Base-by-base conservation (phyloP, 1,139 yeast genomes). In the Sugiyamaella paludigena region DNA sequence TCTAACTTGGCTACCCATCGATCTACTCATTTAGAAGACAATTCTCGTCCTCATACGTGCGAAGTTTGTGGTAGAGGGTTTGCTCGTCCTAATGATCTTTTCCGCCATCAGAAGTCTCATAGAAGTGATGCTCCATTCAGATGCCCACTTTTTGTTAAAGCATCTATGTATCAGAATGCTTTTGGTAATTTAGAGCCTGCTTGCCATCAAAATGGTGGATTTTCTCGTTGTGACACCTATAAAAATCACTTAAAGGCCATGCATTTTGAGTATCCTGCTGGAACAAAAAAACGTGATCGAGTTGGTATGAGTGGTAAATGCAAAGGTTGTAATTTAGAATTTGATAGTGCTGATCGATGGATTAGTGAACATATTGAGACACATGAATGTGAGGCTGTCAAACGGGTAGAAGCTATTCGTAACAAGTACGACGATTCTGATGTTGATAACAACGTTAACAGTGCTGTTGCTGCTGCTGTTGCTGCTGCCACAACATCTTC, bases 181-280 rank as follows among this genome's bases (percentile, higher is more conserved):
- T 40, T 35, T 31, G 48, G 41, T 33, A 44, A 16, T 40, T 49
- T 48, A 9, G 59, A 55, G 50, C 59, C 53, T 34, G 54, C 61
- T 7, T 87, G 96, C 63, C 96, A 89, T 65, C 79, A 79, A 52
- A 81, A 87, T 4, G 96, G 96, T 6, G 82, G 85, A 35, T 89
- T 89, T 61, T 80, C 89, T 15, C 76, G 97, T 42, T 86, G 96
- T 64, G 97, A 89, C 66, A 89, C 97, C 6, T 89, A 81, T 70
- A 89, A 89, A 64, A 89, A 88, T 67, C 97, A 89, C 68, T 73
- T 89, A 54, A 87, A 86, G 65, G 95, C 96, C 3, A 77, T 89
- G 56, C 97, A 89, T 66, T 89, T 89, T 66, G 86, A 81, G 60
- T 89, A 89, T 67, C 97, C 97, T 2, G 77, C 78, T 40, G 96